These are phyloP conservation scores for Aspergillus novofumigatus DNA, from an alignment of 2,329 filamentous ascomycete species.

Conservation along the genomic window DNA sequence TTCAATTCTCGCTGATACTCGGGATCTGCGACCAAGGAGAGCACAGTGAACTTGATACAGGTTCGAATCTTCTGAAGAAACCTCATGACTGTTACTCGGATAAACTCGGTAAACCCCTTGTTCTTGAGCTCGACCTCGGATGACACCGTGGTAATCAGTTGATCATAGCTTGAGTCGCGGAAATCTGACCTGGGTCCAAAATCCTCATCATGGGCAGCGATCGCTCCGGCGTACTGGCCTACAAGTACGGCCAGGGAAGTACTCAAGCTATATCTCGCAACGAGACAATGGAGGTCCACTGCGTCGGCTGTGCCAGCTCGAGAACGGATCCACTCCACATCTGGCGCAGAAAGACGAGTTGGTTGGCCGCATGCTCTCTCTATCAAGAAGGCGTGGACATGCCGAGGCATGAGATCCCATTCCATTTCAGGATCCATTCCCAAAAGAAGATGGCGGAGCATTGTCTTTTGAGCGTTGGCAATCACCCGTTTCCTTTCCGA, in stretches of 20 bases:
- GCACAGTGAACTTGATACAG: constrained; percentile 47
- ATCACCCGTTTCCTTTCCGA: constrained; percentile 25
- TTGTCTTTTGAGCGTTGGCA: constrained; percentile 7
- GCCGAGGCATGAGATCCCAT: constrained; percentile 9
- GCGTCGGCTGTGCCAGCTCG: constrained; percentile 10
- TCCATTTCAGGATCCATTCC: constrained; percentile 12
- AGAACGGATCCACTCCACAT: constrained; percentile 41
- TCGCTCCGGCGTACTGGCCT: neutral
- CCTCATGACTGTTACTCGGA: neutral
- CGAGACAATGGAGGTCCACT: neutral
- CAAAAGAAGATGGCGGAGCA: constrained; percentile 11
- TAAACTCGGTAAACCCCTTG: neutral
- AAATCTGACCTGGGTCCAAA: neutral
- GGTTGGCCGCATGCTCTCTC: constrained; percentile 42
- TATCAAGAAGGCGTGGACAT: constrained; percentile 20
- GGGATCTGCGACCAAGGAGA: constrained; percentile 49
- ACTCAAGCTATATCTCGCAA: neutral
- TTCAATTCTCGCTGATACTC: constrained; percentile 51
- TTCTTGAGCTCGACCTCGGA: neutral
- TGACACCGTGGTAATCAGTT: neutral
- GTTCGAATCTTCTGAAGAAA: constrained; percentile 37
- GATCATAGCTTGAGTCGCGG: neutral
- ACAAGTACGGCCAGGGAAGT: neutral
- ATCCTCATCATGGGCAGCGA: neutral
- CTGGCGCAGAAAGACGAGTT: constrained; percentile 35